Evolutionary conservation across 2,329 filamentous ascomycete genomes (phyloP), one percentile per base, ranked within the genome.

Genomic region (Botrytis cinerea): DNA sequence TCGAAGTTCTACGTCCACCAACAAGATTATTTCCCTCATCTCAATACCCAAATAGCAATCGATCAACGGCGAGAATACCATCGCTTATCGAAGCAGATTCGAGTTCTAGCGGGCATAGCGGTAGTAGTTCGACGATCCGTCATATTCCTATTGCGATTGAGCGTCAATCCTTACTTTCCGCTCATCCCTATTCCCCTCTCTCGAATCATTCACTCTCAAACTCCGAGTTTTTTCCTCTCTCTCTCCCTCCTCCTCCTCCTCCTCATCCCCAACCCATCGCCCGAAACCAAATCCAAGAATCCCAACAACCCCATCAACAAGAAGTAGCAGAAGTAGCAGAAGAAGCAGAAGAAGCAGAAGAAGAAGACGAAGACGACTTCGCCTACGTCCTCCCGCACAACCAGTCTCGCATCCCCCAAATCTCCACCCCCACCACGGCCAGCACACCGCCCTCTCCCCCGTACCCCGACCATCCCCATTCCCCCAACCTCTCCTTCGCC

Each of bases 131-230:
- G n/a, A 68, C 35, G 7, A 57, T 45, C n/a, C 66, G 66, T 18
- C 66, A 68, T 20, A 66, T 48, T 8, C 66, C 66, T 7, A 68
- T 57, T 2, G 66, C 66, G 5, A 43, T 68, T 35, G 66, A 68
- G 14, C 25, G 25, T 8, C 48, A 57, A 18, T 43, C 48, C 16
- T 32, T 40, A 32, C 51, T 18, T 18, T 28, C 14, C 51, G 28
- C 51, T 18, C 14, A 18, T 32, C 51, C n/a, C 14, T 14, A 57
- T 54, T 54, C 48, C 4, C 48, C 48, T 54, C 48, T 54, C 38
- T 10, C 12, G 18, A 43, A n/a, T 2, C 35, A 45, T 43, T 57
- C 28, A 28, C 66, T 18, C 48, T 32, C 16, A 10, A 28, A 68
- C 12, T 16, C 38, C n/a, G 28, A 20, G 3, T 3, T 20, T 16